A percentile compares a stretch with the other conserved stretches of the same genome.
These are phyloP conservation scores for Clitocybe nebularis DNA, from an alignment of 1,284 basidiomycete genomes.

Conservation along the genomic window DNA sequence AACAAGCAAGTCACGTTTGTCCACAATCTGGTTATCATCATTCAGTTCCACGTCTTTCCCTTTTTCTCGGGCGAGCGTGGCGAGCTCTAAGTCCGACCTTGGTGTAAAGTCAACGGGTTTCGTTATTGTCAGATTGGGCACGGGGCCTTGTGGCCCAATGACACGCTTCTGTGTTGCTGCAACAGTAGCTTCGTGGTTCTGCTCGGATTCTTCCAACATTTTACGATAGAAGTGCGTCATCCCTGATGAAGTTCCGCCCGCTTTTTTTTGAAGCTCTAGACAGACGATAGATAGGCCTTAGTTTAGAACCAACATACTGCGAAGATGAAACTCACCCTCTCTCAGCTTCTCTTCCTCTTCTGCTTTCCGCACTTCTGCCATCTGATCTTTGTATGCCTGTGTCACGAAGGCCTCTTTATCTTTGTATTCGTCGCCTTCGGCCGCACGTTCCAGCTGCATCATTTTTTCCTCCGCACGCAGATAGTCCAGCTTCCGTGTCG, in stretches of 20 bases:
- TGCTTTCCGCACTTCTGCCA: slow-evolving; percentile 85
- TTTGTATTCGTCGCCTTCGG: slow-evolving; percentile 90
- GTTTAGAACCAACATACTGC: too few relatives aligned
- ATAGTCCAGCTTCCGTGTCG: slow-evolving; percentile 84
- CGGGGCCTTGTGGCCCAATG: slow-evolving; percentile 60
- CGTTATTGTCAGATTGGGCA: slow-evolving; percentile 63
- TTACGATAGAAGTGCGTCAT: slow-evolving; percentile 87
- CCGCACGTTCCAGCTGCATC: slow-evolving; percentile 89
- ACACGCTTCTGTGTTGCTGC: slow-evolving; percentile 63
- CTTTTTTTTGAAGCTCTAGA: slow-evolving; percentile 60
- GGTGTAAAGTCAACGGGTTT: slow-evolving; percentile 61
- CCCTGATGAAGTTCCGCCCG: slow-evolving; percentile 56
- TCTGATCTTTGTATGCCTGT: slow-evolving; percentile 95
- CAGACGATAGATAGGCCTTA: slow-evolving; percentile 5
- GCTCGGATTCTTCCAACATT: slow-evolving; percentile 77
- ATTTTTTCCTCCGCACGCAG: slow-evolving; percentile 98
- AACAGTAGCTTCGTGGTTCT: slow-evolving; percentile 81
- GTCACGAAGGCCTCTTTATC: slow-evolving; percentile 98
- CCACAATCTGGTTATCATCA: slow-evolving; percentile 96
- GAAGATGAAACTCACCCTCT: slow-evolving; percentile 59
- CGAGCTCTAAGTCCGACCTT: slow-evolving; percentile 69
- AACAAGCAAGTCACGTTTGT: slow-evolving; percentile 88
- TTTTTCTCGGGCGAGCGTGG: slow-evolving; percentile 59
- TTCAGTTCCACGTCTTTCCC: slow-evolving; percentile 94
- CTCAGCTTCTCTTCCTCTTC: slow-evolving; percentile 87